Base-by-base conservation (phyloP, 306 rosid genomes). In the Gleditsia sinensis region DNA sequence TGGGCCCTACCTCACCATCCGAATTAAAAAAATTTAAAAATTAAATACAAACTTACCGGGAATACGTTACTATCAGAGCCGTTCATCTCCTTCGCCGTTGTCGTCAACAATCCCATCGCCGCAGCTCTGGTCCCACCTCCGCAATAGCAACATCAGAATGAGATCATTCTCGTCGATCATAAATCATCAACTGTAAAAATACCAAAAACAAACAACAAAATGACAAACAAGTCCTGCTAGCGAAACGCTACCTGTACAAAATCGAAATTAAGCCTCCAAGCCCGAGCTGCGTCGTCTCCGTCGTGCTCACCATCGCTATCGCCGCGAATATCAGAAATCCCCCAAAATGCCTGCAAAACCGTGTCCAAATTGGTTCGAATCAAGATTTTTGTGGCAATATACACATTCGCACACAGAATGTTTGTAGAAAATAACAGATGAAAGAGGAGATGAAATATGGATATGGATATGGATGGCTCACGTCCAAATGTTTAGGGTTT, bases 401-500 rank as follows among this genome's bases (percentile, higher is more conserved):
- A 28, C 7, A n/a, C 28, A 20, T 43, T 33, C 14, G 28, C 16
- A 73, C 19, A 9, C 33, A 20, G 72, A 32, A 16, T 43, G 48
- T 72, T 66, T 46, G 45, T 0, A 23, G 36, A 69, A 51, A 21
- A 2, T 0, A 3, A 3, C 1, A 17, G 28, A 40, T 3, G 48
- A 61, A 33, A 24, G 7, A 14, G 45, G 30, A 21, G 12, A 16
- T n/a, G 5, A 17, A 33, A 19, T 10, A 12, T 4, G 12, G 46
- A 60, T 17, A 32, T 0, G 56, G 33, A 39, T 25, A 36, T 33
- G 28, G 7, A 23, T 23, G 12, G 48, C 93, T 78, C 13, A 91
- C 97, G 90, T 90, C 98, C 98, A 94, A 71, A 94, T 77, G 80
- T 94, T 94, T 23, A 94, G 72, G 48, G 97, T 94, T 71, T 94